A percentile compares a stretch with the other conserved stretches of the same genome.
These are phyloP conservation scores for Sphagnum magellanicum DNA, from an alignment of 228 moss, liverwort and hornwort species.

Conservation along the genomic window DNA sequence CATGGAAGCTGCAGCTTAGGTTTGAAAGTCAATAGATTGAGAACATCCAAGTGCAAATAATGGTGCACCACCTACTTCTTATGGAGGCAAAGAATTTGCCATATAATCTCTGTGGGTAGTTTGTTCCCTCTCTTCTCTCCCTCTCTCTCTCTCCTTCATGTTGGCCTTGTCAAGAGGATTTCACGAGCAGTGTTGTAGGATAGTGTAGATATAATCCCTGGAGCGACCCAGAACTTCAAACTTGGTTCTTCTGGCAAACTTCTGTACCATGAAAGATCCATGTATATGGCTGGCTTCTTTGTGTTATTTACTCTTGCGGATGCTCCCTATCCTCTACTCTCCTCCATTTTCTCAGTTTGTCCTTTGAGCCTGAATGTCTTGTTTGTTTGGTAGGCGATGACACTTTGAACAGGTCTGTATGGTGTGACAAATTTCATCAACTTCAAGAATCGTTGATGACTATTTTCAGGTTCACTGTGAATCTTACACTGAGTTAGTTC, in stretches of 20 bases:
- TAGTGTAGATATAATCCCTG: conserved; percentile 27
- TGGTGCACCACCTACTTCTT: conserved; percentile 33
- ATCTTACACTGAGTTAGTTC: too few relatives aligned
- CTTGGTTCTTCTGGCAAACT: conserved; percentile 19
- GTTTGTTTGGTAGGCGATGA: background rate
- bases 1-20: conserved; percentile 86
- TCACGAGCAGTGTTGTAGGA: conserved; percentile 20
- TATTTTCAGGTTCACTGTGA: too few relatives aligned
- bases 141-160: conserved; percentile 2
- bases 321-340: conserved; percentile 13
- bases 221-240: conserved; percentile 6
- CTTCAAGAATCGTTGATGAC: too few relatives aligned
- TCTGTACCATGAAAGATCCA: conserved; percentile 36
- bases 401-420: too few relatives aligned
- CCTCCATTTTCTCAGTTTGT: conserved; percentile 12
- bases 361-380: conserved; percentile 12
- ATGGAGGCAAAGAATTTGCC: conserved; percentile 35
- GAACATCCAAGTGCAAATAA: conserved; percentile 14
- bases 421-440: too few relatives aligned
- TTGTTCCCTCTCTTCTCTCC: conserved; percentile 1
- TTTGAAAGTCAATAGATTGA: background rate
- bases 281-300: conserved; percentile 17
- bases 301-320: conserved; percentile 4
- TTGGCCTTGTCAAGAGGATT: conserved; percentile 28
- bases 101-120: conserved; percentile 38